Evolutionary conservation across 2,329 filamentous ascomycete species (phyloP), one percentile per base, ranked within the genome.

Genomic region (Cladosporium sp.): DNA sequence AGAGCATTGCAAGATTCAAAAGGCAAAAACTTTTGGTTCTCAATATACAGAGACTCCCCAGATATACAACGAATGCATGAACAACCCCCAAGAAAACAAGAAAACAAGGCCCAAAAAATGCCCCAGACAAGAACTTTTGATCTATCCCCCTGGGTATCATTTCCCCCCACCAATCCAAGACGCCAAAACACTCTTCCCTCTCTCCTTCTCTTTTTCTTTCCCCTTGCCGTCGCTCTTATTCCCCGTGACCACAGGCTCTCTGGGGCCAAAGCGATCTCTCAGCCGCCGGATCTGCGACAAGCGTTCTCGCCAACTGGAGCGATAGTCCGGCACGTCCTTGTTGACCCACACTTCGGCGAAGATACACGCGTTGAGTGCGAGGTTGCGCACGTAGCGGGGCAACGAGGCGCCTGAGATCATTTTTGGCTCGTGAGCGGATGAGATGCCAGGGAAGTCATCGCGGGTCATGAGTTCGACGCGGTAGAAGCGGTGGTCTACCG

Each of bases 331-430:
- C 2, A 59, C 60, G 50, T 86, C 86, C 5, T 84, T 85, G 25
- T 55, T 86, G 40, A 82, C 80, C 89, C 92, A 96, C n/a, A 96
- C 91, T 38, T 86, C 79, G 2, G 87, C 89, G 67, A 97, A 96
- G 7, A 97, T 88, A 12, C 88, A 94, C 0, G 93, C 91, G 63
- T 96, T 97, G 55, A 98, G 79, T 1, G 92, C 89, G 15, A 97
- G 75, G 40, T 95, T 83, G 32, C 93, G 84, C 47, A 96, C 87
- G 64, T 96, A 94, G 8, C 83, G 79, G 0, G 91, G 87, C 7
- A 98, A 76, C 11, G 88, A 88, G 58, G 82, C 84, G 27, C 92
- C 79, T 13, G 86, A 91, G 52, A 98, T 80, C 60, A 97, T 86
- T 67, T 97, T 97, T 7, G 87, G 85, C 55, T 92, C 86, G 0